Conservation (phyloP, 768 basidiomycete genomes). For the Podaxis carcinomalis region DNA sequence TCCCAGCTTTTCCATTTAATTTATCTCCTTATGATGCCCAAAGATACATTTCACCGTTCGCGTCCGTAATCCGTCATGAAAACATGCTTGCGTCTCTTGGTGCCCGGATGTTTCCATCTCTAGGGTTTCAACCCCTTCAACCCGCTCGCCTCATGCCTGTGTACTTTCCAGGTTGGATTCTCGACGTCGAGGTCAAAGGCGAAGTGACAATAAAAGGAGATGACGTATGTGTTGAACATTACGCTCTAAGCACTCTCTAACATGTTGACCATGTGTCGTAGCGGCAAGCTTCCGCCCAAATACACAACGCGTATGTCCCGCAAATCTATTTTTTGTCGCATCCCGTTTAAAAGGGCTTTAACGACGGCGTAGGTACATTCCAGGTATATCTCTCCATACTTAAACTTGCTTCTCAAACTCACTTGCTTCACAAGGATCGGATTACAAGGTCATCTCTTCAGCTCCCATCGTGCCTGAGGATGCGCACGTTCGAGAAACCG, state of each 20-base stretch:
- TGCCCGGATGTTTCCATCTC: conserved; percentile 32
- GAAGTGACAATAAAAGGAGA: conserved; percentile 23
- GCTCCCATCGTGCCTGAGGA: conserved; percentile 31
- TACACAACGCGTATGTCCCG: conserved; percentile 44
- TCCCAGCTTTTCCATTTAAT: conserved; percentile 48
- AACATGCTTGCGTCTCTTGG: conserved; percentile 24
- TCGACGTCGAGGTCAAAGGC: conserved; percentile 49
- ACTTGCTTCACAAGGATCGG: conserved; percentile 31
- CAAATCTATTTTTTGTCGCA: not conserved
- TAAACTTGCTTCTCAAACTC: not conserved
- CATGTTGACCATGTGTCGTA: conserved; percentile 7
- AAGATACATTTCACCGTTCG: conserved; percentile 29
- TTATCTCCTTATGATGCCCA: conserved; percentile 43
- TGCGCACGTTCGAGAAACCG: conserved; percentile 21
- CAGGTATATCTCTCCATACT: conserved; percentile 26
- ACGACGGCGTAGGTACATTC: conserved; percentile 33
- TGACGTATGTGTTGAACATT: conserved; percentile 22
- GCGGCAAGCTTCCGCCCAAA: conserved; percentile 29
- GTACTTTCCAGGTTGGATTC: conserved; percentile 62
- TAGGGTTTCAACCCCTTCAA: conserved; percentile 33
- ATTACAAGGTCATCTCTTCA: conserved; percentile 41
- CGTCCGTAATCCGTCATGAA: conserved; percentile 22
- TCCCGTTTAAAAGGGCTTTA: not conserved
- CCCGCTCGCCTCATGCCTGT: conserved; percentile 47
- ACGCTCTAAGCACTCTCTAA: not conserved